A percentile compares a stretch with the other conserved stretches of the same genome.
phyloP scores from a whole-genome alignment of 495 filamentous ascomycete species.

The Hypomontagnella submonticulosa region DNA sequence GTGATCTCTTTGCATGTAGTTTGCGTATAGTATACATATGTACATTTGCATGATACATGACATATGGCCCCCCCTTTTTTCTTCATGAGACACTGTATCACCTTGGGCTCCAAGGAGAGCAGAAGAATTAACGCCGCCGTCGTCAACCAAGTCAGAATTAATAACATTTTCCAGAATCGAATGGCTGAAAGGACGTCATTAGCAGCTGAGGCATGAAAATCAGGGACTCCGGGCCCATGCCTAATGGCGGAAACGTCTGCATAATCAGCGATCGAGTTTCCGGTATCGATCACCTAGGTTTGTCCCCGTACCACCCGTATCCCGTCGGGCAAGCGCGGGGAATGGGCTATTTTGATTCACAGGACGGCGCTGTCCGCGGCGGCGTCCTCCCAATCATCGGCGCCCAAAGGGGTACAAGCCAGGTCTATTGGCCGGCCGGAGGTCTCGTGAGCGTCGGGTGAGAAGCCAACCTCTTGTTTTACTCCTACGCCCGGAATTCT shows the following conservation, averaged over 20 bases:
- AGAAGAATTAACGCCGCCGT: conserved; percentile 13
- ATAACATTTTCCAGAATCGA: conserved; percentile 1
- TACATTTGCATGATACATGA: conserved; percentile 20
- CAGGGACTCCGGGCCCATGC: conserved; percentile 14
- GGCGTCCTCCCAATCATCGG: conserved; percentile 39
- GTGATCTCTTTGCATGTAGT: conserved; percentile 35
- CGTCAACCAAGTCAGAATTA: conserved; percentile 2
- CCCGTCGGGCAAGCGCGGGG: conserved; percentile 35
- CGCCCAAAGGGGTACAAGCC: conserved; percentile 6
- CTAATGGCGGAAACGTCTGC: conserved; percentile 18
- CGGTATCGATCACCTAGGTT: conserved; percentile 24
- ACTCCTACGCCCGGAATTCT: conserved; percentile 25
- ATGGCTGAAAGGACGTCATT: conserved; percentile 32
- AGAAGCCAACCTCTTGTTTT: conserved; percentile 25
- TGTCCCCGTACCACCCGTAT: conserved; percentile 26
- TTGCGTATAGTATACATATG: not conserved
- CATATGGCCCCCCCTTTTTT: conserved; percentile 14
- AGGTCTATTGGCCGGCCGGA: conserved; percentile 26
- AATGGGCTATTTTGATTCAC: conserved; percentile 24
- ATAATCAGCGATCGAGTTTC: conserved; percentile 20
- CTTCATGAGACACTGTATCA: conserved; percentile 26
- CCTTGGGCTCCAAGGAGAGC: conserved; percentile 38
- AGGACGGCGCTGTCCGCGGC: conserved; percentile 34
- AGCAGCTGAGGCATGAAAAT: conserved; percentile 19
- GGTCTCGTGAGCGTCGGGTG: conserved; percentile 26